Evolutionary conservation across 2,329 filamentous ascomycete species (phyloP), one percentile per base, ranked within the genome.

Genomic region (Coleophoma eucalyptorum): DNA sequence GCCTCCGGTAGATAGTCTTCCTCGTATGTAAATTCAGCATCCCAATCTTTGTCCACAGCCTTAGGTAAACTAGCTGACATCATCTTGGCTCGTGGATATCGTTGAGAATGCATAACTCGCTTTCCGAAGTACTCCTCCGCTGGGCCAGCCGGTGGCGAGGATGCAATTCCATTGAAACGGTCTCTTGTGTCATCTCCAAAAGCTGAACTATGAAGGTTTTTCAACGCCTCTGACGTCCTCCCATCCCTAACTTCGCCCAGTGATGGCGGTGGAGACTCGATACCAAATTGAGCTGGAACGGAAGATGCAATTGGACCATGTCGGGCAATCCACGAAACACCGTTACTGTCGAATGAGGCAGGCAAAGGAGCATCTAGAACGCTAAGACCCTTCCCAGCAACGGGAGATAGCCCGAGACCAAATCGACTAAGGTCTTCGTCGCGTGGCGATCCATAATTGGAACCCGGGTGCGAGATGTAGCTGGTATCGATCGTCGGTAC

Each of bases 301-400:
- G 93, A 97, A 0, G 92, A 90, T 7, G 93, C 92, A 69, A 95
- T 91, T 0, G 92, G 90, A 0, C 89, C 94, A 66, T 92, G 91
- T 53, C 90, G 84, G 16, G 93, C 92, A 55, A 90, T 91, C 67
- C 93, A 89, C 11, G 92, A 97, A 48, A 97, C 89, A 46, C 92
- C 93, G 64, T 97, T 94, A 61, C 91, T 96, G 69, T 97, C 94
- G 67, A 97, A 97, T 0, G 93, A 97, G 8, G 92, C 90, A 1
- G 94, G 94, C 8, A 97, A 80, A 15, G 90, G 91, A 2, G 91
- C 94, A 71, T 97, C 93, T 55, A 97, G 80, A 13, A 95, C 89
- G n/a, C 89, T 94, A n/a, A 96, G 68, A 3, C 80, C 81, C 59
- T 83, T 86, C 48, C 83, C 82, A 59, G 83, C 81, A 46, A 80